Evolutionary conservation across 495 filamentous ascomycete genomes (phyloP).

Genomic region (Trichodelitschia bisporula): DNA sequence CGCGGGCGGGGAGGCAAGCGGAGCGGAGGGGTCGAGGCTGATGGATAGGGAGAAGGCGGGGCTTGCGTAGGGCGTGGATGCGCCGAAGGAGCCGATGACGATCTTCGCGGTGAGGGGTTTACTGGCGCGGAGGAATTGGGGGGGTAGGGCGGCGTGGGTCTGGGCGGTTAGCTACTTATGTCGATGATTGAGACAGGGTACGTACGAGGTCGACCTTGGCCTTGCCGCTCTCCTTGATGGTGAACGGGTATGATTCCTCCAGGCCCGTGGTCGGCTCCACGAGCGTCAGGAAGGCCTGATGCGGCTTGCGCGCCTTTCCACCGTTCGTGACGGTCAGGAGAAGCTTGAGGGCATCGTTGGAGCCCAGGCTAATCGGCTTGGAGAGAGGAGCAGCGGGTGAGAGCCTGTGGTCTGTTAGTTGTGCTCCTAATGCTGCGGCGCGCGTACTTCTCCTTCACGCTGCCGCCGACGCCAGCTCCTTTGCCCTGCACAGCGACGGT

Average conservation of each 20-base stretch:
- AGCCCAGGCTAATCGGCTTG: slow-evolving; percentile 36
- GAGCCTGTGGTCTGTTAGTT: no score
- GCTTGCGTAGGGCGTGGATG: slow-evolving; percentile 34
- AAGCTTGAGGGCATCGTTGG: slow-evolving; percentile 57
- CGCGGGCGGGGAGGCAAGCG: slow-evolving; percentile 31
- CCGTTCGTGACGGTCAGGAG: slow-evolving; percentile 57
- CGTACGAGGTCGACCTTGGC: slow-evolving; percentile 61
- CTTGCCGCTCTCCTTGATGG: slow-evolving; percentile 69
- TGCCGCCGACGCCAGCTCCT: slow-evolving; percentile 33
- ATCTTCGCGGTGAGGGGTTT: slow-evolving; percentile 50
- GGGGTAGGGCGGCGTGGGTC: slow-evolving; percentile 74
- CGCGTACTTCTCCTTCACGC: slow-evolving; percentile 46
- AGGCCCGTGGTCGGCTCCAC: slow-evolving; percentile 48
- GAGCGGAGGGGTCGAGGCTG: slow-evolving; percentile 30
- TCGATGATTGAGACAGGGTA: background rate
- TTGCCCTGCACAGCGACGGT: slow-evolving; percentile 53
- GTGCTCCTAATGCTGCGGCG: no score
- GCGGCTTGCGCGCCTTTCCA: slow-evolving; percentile 53
- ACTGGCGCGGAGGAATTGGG: slow-evolving; percentile 46
- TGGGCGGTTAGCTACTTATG: slow-evolving; percentile 18
- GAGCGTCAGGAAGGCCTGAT: slow-evolving; percentile 78
- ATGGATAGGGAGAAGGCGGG: slow-evolving; percentile 44
- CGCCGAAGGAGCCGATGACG: slow-evolving; percentile 69
- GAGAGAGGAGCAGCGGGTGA: slow-evolving; percentile 24
- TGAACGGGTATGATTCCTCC: slow-evolving; percentile 74